Evolutionary conservation across 2,329 filamentous ascomycete species (phyloP), one percentile per base, ranked within the genome.

Genomic region (Talaromyces islandicus): DNA sequence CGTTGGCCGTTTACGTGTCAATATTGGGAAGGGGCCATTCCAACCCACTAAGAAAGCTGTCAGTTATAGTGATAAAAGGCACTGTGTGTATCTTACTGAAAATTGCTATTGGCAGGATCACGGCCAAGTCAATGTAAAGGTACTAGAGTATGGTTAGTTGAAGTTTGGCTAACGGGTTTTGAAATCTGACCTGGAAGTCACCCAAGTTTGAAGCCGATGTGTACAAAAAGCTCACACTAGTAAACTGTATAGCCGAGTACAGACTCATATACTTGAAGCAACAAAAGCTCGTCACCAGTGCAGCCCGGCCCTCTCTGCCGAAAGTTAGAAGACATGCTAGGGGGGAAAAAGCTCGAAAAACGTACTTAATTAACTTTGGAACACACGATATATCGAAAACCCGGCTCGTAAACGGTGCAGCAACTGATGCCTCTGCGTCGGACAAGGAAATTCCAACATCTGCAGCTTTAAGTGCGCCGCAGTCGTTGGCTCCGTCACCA

Each of bases 261-360:
- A 99, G 78, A 68, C 90, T 95, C 95, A 99, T 99, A 77, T 96
- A 99, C 79, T 97, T 99, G 83, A 99, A 99, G 79, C 94, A 99
- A 78, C 91, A 95, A 79, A 99, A 99, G 75, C 92, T 96, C 12
- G 94, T 99, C n/a, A 97, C 92, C 35, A 99, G 83, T 35, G 95
- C 91, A 21, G 93, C 93, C 64, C 95, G 87, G 21, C 94, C 94
- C 79, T 99, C 94, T 65, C 92, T 87, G 75, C 64, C 55, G 6
- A 43, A 38, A 24, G 27, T 70, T 66, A 72, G 63, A 48, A 57
- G 7, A 38, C 11, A 38, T 24, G 29, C 14, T 24, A 7, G 25
- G 17, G 32, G 32, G 50, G 54, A 50, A 12, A 54, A 56, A 50
- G 14, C 19, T 54, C 27, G 7, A 43, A 25, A 50, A 30, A 53